A percentile compares a stretch with the other conserved stretches of the same genome.
phyloP scores from a whole-genome alignment of 2,329 filamentous ascomycete genomes.

The Aspergillus piperis region DNA sequence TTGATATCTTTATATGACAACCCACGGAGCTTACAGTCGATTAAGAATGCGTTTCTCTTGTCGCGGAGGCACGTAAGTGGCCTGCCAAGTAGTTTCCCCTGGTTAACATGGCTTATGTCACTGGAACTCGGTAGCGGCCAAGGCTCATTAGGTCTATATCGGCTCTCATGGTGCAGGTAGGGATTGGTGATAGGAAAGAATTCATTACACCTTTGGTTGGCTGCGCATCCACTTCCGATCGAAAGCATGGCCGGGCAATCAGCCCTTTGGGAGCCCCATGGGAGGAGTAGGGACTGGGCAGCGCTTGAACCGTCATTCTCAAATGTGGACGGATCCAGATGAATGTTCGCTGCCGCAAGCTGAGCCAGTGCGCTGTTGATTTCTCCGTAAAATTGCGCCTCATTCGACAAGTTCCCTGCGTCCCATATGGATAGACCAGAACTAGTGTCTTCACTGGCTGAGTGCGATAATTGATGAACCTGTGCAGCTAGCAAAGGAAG shows the following conservation, averaged over 20 bases:
- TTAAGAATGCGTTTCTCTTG: conserved; percentile 41
- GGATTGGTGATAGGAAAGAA: not conserved
- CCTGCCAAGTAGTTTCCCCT: conserved; percentile 6
- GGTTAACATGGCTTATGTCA: not conserved
- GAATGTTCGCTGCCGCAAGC: not conserved
- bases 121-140: not conserved
- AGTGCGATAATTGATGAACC: conserved; percentile 4
- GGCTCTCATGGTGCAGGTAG: not conserved
- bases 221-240: not conserved
- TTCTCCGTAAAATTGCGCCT: not conserved
- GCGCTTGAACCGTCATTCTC: not conserved
- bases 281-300: conserved; percentile 5
- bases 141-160: not conserved
- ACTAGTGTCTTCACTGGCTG: conserved; percentile 1
- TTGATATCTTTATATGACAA: conserved; percentile 53
- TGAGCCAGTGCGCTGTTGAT: conserved; percentile 2
- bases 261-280: conserved; percentile 1
- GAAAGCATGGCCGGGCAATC: not conserved
- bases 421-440: conserved; percentile 6
- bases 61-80: conserved; percentile 22
- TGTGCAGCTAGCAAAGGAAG: conserved; percentile 12
- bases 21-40: conserved; percentile 44
- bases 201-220: not conserved
- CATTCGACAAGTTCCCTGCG: not conserved
- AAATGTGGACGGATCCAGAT: conserved; percentile 6